Evolutionary conservation across 2,329 filamentous ascomycete species (phyloP), one percentile per base, ranked within the genome.

Genomic region (Arthrobotrys sinensis): DNA sequence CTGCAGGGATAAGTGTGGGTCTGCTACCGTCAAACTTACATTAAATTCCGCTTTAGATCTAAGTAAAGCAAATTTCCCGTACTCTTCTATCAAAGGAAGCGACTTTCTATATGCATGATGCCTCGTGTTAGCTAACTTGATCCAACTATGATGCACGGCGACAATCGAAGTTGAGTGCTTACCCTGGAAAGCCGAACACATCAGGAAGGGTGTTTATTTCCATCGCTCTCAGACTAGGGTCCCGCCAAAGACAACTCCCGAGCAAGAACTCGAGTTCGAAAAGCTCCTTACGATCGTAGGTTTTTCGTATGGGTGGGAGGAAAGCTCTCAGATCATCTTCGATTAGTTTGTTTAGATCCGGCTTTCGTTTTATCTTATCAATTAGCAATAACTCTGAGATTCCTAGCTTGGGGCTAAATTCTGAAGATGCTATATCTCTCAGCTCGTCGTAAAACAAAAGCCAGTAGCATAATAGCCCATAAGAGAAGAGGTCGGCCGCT

Each of bases 51-150:
- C 60, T n/a, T 64, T 50, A 14, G 60, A 48, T 36, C 24, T 64
- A 6, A 64, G 28, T 11, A 64, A 19, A 10, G 43, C 19, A n/a
- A 16, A 34, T 19, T 64, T 64, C 14, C 60, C 60, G 16, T 64
- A 64, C 45, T 64, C 60, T 19, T 64, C 40, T 34, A 64, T 64
- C 24, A 64, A 36, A 8, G 60, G 60, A 4, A 64, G 24, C 3
- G 60, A 12, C 7, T 50, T 48, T 50, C 60, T 64, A 46, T 40
- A 11, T 8, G 48, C 7, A 32, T 7, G 11, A 21, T 12, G 4
- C 7, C 6, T 24, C 11, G 16, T 21, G 16, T 48, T 21, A 24
- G 16, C 45, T 21, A 21, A 10, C 16, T 45, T 16, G n/a, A 11
- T 6, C 4, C 5, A 16, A 16, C 40, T 16, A 45, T 45, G 40